Percentiles rank a stretch among this genome's conserved stretches.
phyloP scores from a whole-genome alignment of 2,329 filamentous ascomycete species.

The Onygenales sp. region DNA sequence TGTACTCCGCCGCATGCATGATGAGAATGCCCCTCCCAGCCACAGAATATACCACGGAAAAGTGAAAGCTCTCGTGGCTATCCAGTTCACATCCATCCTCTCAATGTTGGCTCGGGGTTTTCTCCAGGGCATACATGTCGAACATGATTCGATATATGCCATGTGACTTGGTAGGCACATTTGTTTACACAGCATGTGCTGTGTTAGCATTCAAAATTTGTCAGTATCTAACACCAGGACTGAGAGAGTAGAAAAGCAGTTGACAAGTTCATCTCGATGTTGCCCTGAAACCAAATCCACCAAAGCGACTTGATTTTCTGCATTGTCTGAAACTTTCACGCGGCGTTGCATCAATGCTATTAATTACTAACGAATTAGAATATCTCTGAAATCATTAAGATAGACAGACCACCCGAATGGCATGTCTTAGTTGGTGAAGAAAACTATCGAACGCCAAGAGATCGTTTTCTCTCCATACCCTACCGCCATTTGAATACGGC shows the following conservation, averaged over 20 bases:
- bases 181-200: background rate
- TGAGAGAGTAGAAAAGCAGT: background rate
- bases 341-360: background rate
- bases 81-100: background rate
- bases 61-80: background rate
- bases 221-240: background rate
- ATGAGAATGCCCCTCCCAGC: background rate
- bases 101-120: background rate
- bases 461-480: background rate
- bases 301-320: background rate
- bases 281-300: background rate
- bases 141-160: constrained; percentile 1
- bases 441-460: background rate
- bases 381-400: background rate
- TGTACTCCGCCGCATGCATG: background rate
- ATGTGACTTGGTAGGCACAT: constrained; percentile 1
- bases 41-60: background rate
- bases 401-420: background rate
- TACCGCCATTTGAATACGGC: background rate
- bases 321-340: background rate
- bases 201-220: background rate
- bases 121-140: background rate
- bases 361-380: background rate
- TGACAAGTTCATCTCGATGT: background rate
- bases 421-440: background rate